Conservation (phyloP, 129 eudicot genomes). For the Flaveria bidentis region DNA sequence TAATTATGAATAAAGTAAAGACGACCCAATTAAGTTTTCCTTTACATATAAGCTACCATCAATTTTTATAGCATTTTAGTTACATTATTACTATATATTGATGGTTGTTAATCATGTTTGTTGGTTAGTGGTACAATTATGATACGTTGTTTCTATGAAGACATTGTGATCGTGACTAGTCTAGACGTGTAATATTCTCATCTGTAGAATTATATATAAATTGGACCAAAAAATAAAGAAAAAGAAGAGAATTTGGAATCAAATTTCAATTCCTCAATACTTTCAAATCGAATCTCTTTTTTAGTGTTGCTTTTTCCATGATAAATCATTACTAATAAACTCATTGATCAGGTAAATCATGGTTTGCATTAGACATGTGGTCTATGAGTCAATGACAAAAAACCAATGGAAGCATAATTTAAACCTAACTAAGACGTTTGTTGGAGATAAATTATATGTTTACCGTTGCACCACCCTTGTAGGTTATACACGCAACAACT, state of each 20-base stretch:
- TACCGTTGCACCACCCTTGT: too few relatives aligned
- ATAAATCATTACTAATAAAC: too few relatives aligned
- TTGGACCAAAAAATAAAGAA: background rate
- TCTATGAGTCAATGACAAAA: too few relatives aligned
- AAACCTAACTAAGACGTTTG: too few relatives aligned
- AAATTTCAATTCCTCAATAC: background rate
- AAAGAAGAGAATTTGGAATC: conserved; percentile 5
- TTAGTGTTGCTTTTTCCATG: background rate
- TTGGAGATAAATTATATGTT: too few relatives aligned
- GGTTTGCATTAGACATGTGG: too few relatives aligned
- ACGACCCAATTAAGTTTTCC: conserved; percentile 19
- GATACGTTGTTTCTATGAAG: conserved; percentile 12
- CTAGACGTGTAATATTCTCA: background rate
- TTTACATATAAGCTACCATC: conserved; percentile 17
- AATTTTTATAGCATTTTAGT: conserved; percentile 21
- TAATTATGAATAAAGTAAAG: conserved; percentile 6
- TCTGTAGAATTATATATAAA: background rate
- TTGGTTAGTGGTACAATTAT: conserved; percentile 23
- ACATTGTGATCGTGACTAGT: conserved; percentile 6
- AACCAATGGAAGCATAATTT: too few relatives aligned
- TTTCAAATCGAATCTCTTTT: background rate
- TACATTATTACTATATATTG: conserved; percentile 17
- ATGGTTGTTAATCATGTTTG: conserved; percentile 26
- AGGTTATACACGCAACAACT: too few relatives aligned
- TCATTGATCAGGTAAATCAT: background rate